phyloP scores from a whole-genome alignment of 106 monocot genomes.

The Dactylorhiza incarnata region DNA sequence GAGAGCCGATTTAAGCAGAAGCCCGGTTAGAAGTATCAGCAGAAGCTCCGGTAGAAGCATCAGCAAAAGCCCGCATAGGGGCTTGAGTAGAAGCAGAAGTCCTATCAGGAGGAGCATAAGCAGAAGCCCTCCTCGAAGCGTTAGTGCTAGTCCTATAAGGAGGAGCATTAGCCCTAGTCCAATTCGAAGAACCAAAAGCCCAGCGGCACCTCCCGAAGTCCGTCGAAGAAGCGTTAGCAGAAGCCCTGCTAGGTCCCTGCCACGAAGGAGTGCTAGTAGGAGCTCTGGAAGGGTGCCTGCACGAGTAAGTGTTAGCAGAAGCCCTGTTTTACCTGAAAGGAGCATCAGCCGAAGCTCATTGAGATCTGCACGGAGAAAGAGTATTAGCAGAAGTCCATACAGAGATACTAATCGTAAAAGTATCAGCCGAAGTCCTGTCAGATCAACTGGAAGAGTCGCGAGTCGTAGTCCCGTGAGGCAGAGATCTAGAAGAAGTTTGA shows the following conservation, averaged over 20 bases:
- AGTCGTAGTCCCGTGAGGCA: constrained; percentile 42
- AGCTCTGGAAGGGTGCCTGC: constrained; percentile 24
- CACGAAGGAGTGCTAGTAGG: constrained; percentile 30
- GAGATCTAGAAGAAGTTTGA: constrained; percentile 31
- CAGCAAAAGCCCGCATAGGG: constrained; percentile 16
- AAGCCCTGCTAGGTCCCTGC: constrained; percentile 32
- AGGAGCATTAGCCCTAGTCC: constrained; percentile 22
- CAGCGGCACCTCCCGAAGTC: constrained; percentile 16
- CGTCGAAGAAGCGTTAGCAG: constrained; percentile 29
- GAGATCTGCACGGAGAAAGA: constrained; percentile 14
- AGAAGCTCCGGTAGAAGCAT: constrained; percentile 19
- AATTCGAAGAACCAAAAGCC: constrained; percentile 23
- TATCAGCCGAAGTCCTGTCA: constrained; percentile 16
- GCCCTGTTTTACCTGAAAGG: constrained; percentile 17
- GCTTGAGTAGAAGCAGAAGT: constrained; percentile 13
- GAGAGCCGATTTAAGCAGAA: constrained; percentile 16
- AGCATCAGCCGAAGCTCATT: constrained; percentile 29
- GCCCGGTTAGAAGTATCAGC: constrained; percentile 8
- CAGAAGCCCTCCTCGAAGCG: constrained; percentile 11
- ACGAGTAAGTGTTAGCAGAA: constrained; percentile 24
- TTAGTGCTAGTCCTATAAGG: not conserved
- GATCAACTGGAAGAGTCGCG: constrained; percentile 31
- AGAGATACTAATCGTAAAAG: constrained; percentile 9
- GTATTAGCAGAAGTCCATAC: not conserved
- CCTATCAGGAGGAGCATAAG: constrained; percentile 20